Base-by-base conservation (phyloP, 306 rosid species). In the Casuarina glauca region DNA sequence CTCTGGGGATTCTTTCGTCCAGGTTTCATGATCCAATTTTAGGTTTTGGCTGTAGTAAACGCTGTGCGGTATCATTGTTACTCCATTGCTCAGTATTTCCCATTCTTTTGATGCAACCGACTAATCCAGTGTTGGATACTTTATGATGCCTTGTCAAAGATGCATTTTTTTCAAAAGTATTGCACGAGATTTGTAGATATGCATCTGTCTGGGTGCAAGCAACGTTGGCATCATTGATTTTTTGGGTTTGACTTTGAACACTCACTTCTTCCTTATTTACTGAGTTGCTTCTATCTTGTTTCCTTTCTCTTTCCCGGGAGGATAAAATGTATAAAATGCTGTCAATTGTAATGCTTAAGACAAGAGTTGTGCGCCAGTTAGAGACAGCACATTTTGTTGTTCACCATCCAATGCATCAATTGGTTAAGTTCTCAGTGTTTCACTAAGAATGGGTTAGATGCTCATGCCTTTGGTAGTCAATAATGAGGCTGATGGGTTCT, bases 1-100 rank as follows among this genome's bases (percentile, higher is more conserved):
- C 46, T 63, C 20, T 57, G 17, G 26, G 46, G 46, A 17, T 5
- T 63, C 45, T 63, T 17, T 13, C 6, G 15, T 17, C 38, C 43
- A 63, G 46, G 8, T 63, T 36, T 63, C 39, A 41, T 63, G 46
- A 63, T 63, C 69, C 69, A 63, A 63, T 63, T 63, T 62, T 43
- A 20, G 45, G 69, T 62, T 36, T 62, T 5, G 45, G 42, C 44
- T 62, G 41, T 13, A 35, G n/a, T 3, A 62, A 36, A 35, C 69
- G 36, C 44, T 62, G 45, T 36, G 69, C 36, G 69, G 17, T 62
- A 62, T 62, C 42, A 62, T 62, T 36, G 69, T 62, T 62, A 62
- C 9, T 62, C 69, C 8, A 11, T 62, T 5, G 44, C 69, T 62
- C 7, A 62, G 11, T 38, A 62, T 36, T 62, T 36, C 42, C 32